Evolutionary conservation across 495 filamentous ascomycete genomes (phyloP), one percentile per base, ranked within the genome.

Genomic region (Peziza echinospora): DNA sequence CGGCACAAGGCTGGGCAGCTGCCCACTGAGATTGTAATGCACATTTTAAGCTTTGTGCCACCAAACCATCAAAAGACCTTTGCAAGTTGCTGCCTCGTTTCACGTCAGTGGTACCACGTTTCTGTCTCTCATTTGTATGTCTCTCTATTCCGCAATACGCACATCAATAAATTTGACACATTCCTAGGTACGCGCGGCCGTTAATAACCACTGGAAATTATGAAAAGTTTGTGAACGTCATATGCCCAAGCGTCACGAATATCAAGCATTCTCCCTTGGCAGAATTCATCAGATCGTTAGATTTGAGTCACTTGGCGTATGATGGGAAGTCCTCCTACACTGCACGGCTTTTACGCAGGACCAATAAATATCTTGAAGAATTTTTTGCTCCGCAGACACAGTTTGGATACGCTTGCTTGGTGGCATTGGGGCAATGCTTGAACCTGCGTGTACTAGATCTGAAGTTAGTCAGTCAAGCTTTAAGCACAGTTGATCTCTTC

Each of bases 371-470:
- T 17, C 59, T 84, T 7, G 68, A 74, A 41, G 62, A 63, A 24
- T 80, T 84, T 53, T 60, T 72, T 26, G 80, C 80, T 11, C 80
- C 80, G 0, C 73, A 72, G 41, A 65, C 73, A 2, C 70, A 68
- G 9, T 84, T 84, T 53, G 66, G 68, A 7, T 60, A 76, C 39
- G 79, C 77, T 50, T 73, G 71, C 51, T 69, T 81, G 47, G 72
- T 76, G 9, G 65, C 74, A 10, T 58, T 84, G 13, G 64, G 69
- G 10, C 78, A 80, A 65, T 80, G 77, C 59, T 52, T 53, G 8
- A 60, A 68, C 7, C 64, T 82, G 7, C 58, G 58, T 4, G 34
- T 61, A 34, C 64, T 84, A 22, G 71, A 84, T 51, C 64, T 84
- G 25, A 68, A 66, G 11, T 67, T 79, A 21, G 67, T 81, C 17